A percentile compares a stretch with the other conserved stretches of the same genome.
Conservation (phyloP, 2,329 filamentous ascomycete genomes). For the Cercospora brassicicola region DNA sequence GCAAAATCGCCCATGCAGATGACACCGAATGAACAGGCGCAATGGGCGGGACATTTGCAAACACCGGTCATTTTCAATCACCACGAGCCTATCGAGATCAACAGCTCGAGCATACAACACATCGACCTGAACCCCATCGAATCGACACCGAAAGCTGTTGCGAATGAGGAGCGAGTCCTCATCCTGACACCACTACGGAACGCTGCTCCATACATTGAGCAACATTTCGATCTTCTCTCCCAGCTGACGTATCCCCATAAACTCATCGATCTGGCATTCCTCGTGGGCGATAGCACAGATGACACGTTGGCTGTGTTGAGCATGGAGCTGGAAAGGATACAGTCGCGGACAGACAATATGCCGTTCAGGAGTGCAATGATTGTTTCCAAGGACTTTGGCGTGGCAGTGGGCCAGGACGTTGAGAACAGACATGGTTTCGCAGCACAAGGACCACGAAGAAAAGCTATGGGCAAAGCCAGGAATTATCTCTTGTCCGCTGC, state of each 20-base stretch:
- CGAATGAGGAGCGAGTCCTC: constrained; percentile 82
- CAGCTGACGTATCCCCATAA: constrained; percentile 92
- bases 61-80: constrained; percentile 97
- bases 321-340: constrained; percentile 82
- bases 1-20: constrained; percentile 95
- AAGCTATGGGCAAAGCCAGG: constrained; percentile 82
- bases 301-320: constrained; percentile 86
- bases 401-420: constrained; percentile 72
- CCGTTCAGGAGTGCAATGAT: constrained; percentile 84
- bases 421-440: constrained; percentile 80
- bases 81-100: constrained; percentile 82
- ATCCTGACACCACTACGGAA: constrained; percentile 93
- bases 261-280: constrained; percentile 90
- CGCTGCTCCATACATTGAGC: constrained; percentile 74
- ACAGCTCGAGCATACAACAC: constrained; percentile 73
- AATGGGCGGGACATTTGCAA: constrained; percentile 84
- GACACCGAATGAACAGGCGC: constrained; percentile 82
- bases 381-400: constrained; percentile 87
- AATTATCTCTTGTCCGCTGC: constrained; percentile 87
- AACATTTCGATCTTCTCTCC: constrained; percentile 90
- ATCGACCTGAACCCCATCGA: constrained; percentile 82
- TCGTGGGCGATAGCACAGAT: constrained; percentile 87
- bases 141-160: constrained; percentile 74
- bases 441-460: constrained; percentile 85
- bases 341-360: constrained; percentile 71